Conservation (phyloP, 306 rosid species). For the Acmispon strigosus region DNA sequence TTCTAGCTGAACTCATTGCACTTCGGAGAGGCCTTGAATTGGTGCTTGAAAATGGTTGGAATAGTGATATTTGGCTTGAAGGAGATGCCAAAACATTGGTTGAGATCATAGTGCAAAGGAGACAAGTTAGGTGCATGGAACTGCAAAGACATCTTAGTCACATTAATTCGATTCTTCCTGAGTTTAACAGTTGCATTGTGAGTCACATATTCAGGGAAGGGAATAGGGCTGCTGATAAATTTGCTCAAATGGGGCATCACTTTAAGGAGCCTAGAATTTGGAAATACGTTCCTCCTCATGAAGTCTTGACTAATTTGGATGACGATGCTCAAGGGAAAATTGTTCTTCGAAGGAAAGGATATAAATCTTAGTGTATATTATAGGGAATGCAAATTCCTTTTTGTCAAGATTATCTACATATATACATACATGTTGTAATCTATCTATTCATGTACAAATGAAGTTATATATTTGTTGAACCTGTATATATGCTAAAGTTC, state of each 20-base stretch:
- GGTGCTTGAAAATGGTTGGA: slow-evolving; percentile 67
- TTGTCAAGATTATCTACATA: not conserved
- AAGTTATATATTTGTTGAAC: not conserved
- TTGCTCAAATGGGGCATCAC: slow-evolving; percentile 63
- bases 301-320: slow-evolving; percentile 35
- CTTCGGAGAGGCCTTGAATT: slow-evolving; percentile 61
- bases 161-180: slow-evolving; percentile 36
- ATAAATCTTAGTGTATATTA: not conserved
- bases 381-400: not conserved
- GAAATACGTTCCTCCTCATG: slow-evolving; percentile 44
- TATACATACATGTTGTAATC: not conserved
- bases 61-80: slow-evolving; percentile 61
- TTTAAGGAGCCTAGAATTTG: slow-evolving; percentile 43
- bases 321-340: slow-evolving; percentile 74
- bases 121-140: slow-evolving; percentile 41
- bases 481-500: not conserved
- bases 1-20: slow-evolving; percentile 49
- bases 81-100: slow-evolving; percentile 62
- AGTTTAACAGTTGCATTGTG: slow-evolving; percentile 31
- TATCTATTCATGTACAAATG: not conserved
- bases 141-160: slow-evolving; percentile 36
- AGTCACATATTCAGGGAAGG: slow-evolving; percentile 68
- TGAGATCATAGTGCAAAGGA: slow-evolving; percentile 41
- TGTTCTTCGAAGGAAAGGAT: slow-evolving; percentile 40
- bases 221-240: slow-evolving; percentile 58